phyloP scores from a whole-genome alignment of 352 stramenopile genomes.

The Phytophthora pluvialis region DNA sequence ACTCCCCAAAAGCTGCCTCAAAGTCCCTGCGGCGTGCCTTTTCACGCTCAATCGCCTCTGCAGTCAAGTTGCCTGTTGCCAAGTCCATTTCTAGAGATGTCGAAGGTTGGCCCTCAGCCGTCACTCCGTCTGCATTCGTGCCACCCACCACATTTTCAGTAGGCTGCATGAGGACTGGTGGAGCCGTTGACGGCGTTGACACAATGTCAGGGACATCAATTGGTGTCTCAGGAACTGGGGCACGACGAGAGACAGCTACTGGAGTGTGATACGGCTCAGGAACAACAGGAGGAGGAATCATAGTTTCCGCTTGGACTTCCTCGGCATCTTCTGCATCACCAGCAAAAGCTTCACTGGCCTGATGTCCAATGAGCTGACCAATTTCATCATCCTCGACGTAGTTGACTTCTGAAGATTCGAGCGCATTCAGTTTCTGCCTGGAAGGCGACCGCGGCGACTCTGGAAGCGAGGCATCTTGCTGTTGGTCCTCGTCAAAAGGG shows the following conservation, averaged over 20 bases:
- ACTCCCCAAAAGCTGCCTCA: slow-evolving; percentile 94
- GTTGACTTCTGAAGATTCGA: slow-evolving; percentile 60
- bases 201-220: slow-evolving; percentile 62
- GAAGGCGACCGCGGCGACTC: slow-evolving; percentile 67
- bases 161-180: slow-evolving; percentile 34
- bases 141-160: slow-evolving; percentile 23
- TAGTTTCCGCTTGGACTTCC: slow-evolving; percentile 18
- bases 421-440: slow-evolving; percentile 33
- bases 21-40: slow-evolving; percentile 83
- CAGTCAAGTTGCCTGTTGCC: slow-evolving; percentile 57
- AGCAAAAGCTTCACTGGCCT: slow-evolving; percentile 65
- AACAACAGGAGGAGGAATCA: slow-evolving; percentile 12
- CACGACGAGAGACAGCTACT: slow-evolving; percentile 25
- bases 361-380: slow-evolving; percentile 69
- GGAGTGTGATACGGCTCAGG: slow-evolving; percentile 28
- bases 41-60: slow-evolving; percentile 83
- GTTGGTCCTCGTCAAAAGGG: slow-evolving; percentile 59
- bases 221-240: slow-evolving; percentile 66
- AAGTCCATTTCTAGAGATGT: slow-evolving; percentile 67
- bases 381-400: slow-evolving; percentile 87
- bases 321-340: slow-evolving; percentile 44
- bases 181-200: slow-evolving; percentile 55
- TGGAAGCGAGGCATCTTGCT: slow-evolving; percentile 36
- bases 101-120: slow-evolving; percentile 14
- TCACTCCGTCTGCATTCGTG: slow-evolving; percentile 1